Percentiles rank a stretch among this genome's conserved stretches.
Conservation (phyloP, 2,329 filamentous ascomycete species). For the Alternaria conjuncta region DNA sequence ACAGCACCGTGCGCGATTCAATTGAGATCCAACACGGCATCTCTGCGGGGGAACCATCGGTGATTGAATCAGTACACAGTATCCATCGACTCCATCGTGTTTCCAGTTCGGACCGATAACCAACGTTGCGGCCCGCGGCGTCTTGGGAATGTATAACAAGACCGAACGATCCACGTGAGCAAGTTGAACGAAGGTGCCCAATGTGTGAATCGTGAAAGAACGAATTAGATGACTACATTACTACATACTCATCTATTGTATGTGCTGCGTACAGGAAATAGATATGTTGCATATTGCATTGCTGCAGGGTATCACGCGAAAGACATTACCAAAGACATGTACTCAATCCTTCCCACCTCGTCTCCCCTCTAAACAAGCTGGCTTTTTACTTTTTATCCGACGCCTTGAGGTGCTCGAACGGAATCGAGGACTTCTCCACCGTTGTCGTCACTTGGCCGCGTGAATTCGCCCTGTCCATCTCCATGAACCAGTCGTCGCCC, state of each 20-base stretch:
- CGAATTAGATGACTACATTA: not conserved
- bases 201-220: not conserved
- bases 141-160: not conserved
- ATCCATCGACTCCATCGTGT: not conserved
- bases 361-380: not conserved
- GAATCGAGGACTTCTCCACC: constrained; percentile 7
- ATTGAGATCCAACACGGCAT: not conserved
- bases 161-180: not conserved
- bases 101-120: constrained; percentile 1
- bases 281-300: constrained; percentile 6
- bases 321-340: constrained; percentile 2
- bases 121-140: not conserved
- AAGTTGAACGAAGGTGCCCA: not conserved
- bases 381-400: constrained; percentile 1
- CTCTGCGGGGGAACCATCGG: not conserved
- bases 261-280: constrained; percentile 2
- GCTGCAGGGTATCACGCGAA: constrained; percentile 13
- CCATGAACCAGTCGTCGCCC: constrained; percentile 28
- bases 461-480: constrained; percentile 20
- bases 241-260: not conserved
- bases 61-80: not conserved
- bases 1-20: not conserved
- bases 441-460: constrained; percentile 19
- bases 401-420: constrained; percentile 13
- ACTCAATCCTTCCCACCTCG: not conserved